Conservation (phyloP, 2,329 filamentous ascomycete species). For the Hymenoscyphus repandus region DNA sequence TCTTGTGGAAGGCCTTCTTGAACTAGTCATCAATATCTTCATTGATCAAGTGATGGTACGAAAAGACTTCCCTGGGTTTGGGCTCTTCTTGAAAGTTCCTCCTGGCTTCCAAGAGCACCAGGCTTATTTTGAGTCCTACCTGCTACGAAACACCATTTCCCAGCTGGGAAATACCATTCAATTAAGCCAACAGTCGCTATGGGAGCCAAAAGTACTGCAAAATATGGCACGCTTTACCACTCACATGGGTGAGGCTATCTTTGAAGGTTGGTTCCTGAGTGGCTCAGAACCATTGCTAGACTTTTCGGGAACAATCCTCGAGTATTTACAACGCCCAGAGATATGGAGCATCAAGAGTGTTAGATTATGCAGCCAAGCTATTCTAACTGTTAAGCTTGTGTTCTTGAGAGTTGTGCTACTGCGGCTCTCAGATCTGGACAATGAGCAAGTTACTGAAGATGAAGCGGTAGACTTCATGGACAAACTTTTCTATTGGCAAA, state of each 20-base stretch:
- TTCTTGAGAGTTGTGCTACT: slow-evolving; percentile 77
- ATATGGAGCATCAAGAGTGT: slow-evolving; percentile 79
- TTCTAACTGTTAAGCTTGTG: slow-evolving; percentile 67
- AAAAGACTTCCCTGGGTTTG: slow-evolving; percentile 88
- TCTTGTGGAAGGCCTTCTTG: slow-evolving; percentile 70
- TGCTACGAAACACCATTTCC: slow-evolving; percentile 70
- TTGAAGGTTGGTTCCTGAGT: slow-evolving; percentile 94
- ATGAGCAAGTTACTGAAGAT: slow-evolving; percentile 50
- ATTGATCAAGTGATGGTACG: slow-evolving; percentile 77
- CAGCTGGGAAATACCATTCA: slow-evolving; percentile 67
- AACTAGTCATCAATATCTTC: slow-evolving; percentile 75
- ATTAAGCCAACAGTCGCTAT: slow-evolving; percentile 64
- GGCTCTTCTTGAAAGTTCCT: slow-evolving; percentile 79
- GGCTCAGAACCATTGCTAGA: slow-evolving; percentile 80
- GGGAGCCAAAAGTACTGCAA: slow-evolving; percentile 77
- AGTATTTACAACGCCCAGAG: slow-evolving; percentile 83
- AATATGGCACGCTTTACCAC: slow-evolving; percentile 78
- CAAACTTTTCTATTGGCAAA: slow-evolving; percentile 93
- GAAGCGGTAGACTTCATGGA: slow-evolving; percentile 70
- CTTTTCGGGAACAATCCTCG: slow-evolving; percentile 77
- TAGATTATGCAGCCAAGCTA: slow-evolving; percentile 81
- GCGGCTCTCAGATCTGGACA: slow-evolving; percentile 77
- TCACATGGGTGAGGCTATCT: slow-evolving; percentile 84
- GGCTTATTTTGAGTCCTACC: slow-evolving; percentile 88
- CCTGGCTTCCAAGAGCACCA: slow-evolving; percentile 93